Evolutionary conservation across 176 grass and related monocot genomes (phyloP), one percentile per base, ranked within the genome.

Genomic region (Themeda triandra): DNA sequence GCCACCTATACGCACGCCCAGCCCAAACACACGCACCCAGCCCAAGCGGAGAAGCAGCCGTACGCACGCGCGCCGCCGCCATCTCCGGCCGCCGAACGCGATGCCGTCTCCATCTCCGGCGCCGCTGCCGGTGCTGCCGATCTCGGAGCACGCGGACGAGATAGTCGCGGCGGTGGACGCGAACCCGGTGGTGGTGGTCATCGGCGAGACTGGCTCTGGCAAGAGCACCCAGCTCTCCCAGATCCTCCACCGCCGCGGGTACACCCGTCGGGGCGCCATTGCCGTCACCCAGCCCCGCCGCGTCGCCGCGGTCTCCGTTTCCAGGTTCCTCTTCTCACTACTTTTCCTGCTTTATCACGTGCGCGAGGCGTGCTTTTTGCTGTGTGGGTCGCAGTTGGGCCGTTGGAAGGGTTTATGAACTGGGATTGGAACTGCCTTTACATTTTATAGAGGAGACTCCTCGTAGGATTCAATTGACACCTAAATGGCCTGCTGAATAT

Each of bases 151-250:
- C 77, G 91, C 93, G 85, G 91, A 92, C 23, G 88, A 92, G 80
- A 95, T 98, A 68, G 73, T 80, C 9, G 87, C 89, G 63, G 86
- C 92, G 39, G 96, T 98, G 53, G 89, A 93, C 66, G 91, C 86
- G 25, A 98, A 93, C 64, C 69, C 92, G 9, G 96, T 98, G 73
- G 83, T 91, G 0, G 92, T 98, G 30, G 71, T 98, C 5, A 95
- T 95, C 45, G 92, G 92, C 25, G 92, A 98, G 87, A 98, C 96
- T 0, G 96, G 96, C 31, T 98, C 96, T 21, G 96, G 96, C 29
- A 98, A 98, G 87, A 98, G 96, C 85, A 98, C 96, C 17, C 96
- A 98, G 77, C 92, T 98, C 71, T 98, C 96, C 17, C 92, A 98
- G 81, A 95, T 98, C 71, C 89, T 98, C 40, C 85, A 92, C 80